These are phyloP conservation scores for Leptomonas seymouri DNA, from an alignment of 208 protist genomes.

Conservation along the genomic window DNA sequence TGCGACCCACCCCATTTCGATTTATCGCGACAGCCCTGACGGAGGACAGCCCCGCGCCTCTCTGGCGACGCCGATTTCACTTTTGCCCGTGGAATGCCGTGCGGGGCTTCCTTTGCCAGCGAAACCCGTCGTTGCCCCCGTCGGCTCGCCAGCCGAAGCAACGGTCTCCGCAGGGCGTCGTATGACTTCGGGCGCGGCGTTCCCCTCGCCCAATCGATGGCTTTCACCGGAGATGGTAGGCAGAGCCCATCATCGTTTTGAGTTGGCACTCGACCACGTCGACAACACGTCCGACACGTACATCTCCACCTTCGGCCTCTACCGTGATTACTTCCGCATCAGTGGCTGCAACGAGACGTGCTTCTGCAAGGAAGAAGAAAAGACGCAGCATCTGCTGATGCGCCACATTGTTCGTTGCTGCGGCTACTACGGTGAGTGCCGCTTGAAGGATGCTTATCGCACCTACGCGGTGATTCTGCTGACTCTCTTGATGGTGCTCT, in stretches of 20 bases:
- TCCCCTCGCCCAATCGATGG: too few relatives aligned
- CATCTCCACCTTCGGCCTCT: constrained; percentile 35
- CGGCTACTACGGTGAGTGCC: constrained; percentile 52
- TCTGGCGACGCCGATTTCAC: too few relatives aligned
- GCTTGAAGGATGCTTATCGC: constrained; percentile 48
- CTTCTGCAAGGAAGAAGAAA: constrained; percentile 19
- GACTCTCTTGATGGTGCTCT: constrained; percentile 32
- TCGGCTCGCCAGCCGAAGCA: too few relatives aligned
- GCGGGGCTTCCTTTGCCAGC: too few relatives aligned
- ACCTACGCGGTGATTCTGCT: constrained; percentile 54
- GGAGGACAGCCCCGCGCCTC: not conserved
- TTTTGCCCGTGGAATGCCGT: too few relatives aligned
- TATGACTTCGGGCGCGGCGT: too few relatives aligned
- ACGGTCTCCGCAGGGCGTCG: too few relatives aligned
- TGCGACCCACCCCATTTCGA: not conserved
- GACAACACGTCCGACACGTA: constrained; percentile 42
- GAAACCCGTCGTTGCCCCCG: too few relatives aligned
- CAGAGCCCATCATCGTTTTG: too few relatives aligned
- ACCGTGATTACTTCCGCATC: constrained; percentile 44
- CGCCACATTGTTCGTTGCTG: constrained; percentile 46
- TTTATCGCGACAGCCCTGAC: constrained; percentile 19
- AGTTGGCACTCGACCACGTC: constrained; percentile 8
- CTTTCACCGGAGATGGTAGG: too few relatives aligned
- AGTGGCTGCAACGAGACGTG: constrained; percentile 36
- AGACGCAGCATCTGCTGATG: constrained; percentile 5